phyloP scores from a whole-genome alignment of 2,329 filamentous ascomycete genomes.

The Penicillium brasilianum region DNA sequence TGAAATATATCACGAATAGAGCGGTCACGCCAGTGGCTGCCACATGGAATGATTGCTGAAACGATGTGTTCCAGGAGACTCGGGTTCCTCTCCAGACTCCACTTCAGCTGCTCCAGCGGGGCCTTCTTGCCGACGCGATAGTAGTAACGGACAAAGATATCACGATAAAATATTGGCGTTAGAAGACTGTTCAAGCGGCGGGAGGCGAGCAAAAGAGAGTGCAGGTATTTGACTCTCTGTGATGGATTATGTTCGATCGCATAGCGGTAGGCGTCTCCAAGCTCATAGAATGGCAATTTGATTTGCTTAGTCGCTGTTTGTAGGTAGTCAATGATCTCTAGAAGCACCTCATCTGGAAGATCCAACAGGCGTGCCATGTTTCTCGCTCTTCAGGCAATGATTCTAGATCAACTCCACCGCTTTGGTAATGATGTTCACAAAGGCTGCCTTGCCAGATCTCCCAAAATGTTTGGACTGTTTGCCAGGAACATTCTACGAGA shows the following conservation, averaged over 20 bases:
- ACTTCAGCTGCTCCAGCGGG: slow-evolving; percentile 9
- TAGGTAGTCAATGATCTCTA: slow-evolving; percentile 13
- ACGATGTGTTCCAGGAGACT: slow-evolving; percentile 8
- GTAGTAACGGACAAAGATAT: slow-evolving; percentile 10
- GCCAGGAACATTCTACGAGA: not conserved
- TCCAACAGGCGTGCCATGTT: slow-evolving; percentile 13
- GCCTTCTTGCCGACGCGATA: too few species aligned
- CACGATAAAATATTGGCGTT: slow-evolving; percentile 12
- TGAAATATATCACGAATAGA: not conserved
- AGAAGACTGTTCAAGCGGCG: slow-evolving; percentile 8
- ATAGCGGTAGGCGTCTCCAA: slow-evolving; percentile 1
- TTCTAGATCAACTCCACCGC: too few species aligned
- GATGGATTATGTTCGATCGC: not conserved
- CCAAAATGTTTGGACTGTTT: not conserved
- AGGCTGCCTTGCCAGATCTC: not conserved
- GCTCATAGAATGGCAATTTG: slow-evolving; percentile 6
- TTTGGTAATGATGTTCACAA: too few species aligned
- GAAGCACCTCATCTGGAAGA: slow-evolving; percentile 17
- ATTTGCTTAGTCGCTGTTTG: not conserved
- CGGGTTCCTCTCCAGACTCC: slow-evolving; percentile 6
- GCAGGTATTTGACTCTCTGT: slow-evolving; percentile 9
- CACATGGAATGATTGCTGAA: slow-evolving; percentile 14
- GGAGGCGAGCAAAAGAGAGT: slow-evolving; percentile 10
- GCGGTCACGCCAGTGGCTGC: too few species aligned
- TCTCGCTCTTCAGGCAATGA: too few species aligned